phyloP scores from a whole-genome alignment of 2,329 filamentous ascomycete genomes.

The Aspergillus sp. region DNA sequence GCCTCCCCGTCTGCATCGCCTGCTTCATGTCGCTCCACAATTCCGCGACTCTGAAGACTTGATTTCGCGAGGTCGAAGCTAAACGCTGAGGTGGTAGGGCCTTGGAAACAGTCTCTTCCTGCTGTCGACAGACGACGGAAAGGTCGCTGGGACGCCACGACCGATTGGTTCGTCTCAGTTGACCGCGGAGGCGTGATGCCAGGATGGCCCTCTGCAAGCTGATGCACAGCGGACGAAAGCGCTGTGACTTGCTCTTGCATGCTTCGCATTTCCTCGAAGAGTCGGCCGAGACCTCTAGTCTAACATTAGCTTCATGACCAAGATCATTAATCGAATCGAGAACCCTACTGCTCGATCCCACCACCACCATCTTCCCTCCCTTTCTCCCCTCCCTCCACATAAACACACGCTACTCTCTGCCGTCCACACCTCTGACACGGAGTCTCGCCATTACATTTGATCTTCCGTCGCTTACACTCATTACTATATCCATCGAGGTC shows the following conservation, averaged over 20 bases:
- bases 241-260: slow-evolving; percentile 69
- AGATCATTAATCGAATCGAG: background rate
- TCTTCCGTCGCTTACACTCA: slow-evolving; percentile 64
- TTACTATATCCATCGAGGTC: slow-evolving; percentile 43
- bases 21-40: slow-evolving; percentile 53
- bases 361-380: slow-evolving; percentile 49
- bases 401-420: slow-evolving; percentile 38
- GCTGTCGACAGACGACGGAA: slow-evolving; percentile 18
- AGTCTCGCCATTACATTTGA: slow-evolving; percentile 64
- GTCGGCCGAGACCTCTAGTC: slow-evolving; percentile 18
- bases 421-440: slow-evolving; percentile 62
- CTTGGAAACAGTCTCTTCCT: slow-evolving; percentile 69
- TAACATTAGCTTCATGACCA: background rate
- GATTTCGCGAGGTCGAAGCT: slow-evolving; percentile 82
- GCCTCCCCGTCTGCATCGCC: slow-evolving; percentile 55
- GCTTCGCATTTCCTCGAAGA: slow-evolving; percentile 31
- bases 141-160: slow-evolving; percentile 9
- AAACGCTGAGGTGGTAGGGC: slow-evolving; percentile 79
- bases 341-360: slow-evolving; percentile 1
- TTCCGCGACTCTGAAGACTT: slow-evolving; percentile 83
- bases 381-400: slow-evolving; percentile 66
- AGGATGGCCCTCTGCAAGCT: slow-evolving; percentile 52
- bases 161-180: background rate
- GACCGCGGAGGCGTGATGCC: slow-evolving; percentile 12
- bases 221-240: slow-evolving; percentile 69